Evolutionary conservation across 495 filamentous ascomycete genomes (phyloP).

Genomic region (Aspergillus ellipticus): DNA sequence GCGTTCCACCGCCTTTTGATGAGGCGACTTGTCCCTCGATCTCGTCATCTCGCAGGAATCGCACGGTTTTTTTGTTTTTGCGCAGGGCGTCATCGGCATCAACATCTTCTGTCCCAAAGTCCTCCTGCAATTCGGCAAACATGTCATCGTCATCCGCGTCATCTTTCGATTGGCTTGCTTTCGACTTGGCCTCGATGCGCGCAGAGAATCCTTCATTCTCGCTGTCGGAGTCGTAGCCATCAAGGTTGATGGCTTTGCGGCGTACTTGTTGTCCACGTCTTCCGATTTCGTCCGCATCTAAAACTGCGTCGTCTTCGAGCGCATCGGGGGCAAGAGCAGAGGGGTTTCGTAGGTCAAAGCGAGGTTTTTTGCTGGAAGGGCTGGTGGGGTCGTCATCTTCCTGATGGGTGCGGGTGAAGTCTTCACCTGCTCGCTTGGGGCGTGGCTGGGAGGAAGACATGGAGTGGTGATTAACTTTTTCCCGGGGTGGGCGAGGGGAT

Average conservation of each 20-base stretch:
- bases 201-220: slow-evolving; percentile 86
- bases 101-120: slow-evolving; percentile 50
- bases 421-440: slow-evolving; percentile 78
- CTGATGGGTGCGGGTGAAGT: slow-evolving; percentile 67
- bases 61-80: slow-evolving; percentile 75
- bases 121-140: slow-evolving; percentile 77
- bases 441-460: slow-evolving; percentile 68
- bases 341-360: slow-evolving; percentile 93
- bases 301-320: slow-evolving; percentile 71
- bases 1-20: slow-evolving; percentile 67
- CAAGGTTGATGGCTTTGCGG: slow-evolving; percentile 88
- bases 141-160: slow-evolving; percentile 70
- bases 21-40: slow-evolving; percentile 82
- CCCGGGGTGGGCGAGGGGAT: no score
- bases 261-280: slow-evolving; percentile 72
- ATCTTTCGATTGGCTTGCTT: slow-evolving; percentile 43
- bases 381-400: slow-evolving; percentile 48
- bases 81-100: slow-evolving; percentile 41
- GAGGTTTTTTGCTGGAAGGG: slow-evolving; percentile 70
- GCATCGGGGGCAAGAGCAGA: slow-evolving; percentile 79
- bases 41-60: slow-evolving; percentile 68
- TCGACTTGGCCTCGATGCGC: slow-evolving; percentile 56
- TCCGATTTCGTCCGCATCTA: slow-evolving; percentile 92
- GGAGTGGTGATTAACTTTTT: neutral
- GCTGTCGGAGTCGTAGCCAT: slow-evolving; percentile 94